Evolutionary conservation across 2,329 filamentous ascomycete genomes (phyloP).

Genomic region (Aspergillus caelatus): DNA sequence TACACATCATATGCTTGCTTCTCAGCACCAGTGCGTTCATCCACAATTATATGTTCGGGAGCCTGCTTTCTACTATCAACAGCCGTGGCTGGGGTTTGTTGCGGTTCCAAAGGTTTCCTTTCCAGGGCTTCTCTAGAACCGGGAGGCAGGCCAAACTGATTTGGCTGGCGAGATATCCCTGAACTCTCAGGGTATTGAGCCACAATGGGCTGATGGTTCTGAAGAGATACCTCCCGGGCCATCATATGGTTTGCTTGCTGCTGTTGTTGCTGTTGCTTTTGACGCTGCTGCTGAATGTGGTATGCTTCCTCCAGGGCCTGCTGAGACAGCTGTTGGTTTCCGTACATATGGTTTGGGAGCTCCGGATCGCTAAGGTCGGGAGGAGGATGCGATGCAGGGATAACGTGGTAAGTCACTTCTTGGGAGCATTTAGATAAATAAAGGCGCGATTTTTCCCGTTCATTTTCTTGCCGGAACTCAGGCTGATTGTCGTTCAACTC

Average conservation of each 20-base stretch:
- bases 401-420: slow-evolving; percentile 69
- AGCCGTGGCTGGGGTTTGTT: slow-evolving; percentile 56
- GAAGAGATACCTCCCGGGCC: slow-evolving; percentile 56
- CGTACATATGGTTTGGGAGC: slow-evolving; percentile 48
- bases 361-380: slow-evolving; percentile 53
- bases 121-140: slow-evolving; percentile 45
- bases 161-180: slow-evolving; percentile 42
- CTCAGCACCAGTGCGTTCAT: slow-evolving; percentile 61
- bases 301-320: slow-evolving; percentile 63
- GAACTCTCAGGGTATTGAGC: slow-evolving; percentile 49
- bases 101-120: slow-evolving; percentile 42
- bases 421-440: slow-evolving; percentile 69
- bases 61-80: slow-evolving; percentile 54
- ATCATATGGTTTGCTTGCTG: slow-evolving; percentile 43
- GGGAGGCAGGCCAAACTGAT: slow-evolving; percentile 47
- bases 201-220: slow-evolving; percentile 63
- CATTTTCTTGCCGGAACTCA: slow-evolving; percentile 59
- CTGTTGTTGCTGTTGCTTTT: slow-evolving; percentile 47
- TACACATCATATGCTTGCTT: slow-evolving; percentile 63
- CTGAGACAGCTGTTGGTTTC: slow-evolving; percentile 55
- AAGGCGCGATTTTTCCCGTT: slow-evolving; percentile 64
- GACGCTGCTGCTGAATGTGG: slow-evolving; percentile 56
- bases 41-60: slow-evolving; percentile 45
- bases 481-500: slow-evolving; percentile 45
- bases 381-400: slow-evolving; percentile 64